These are phyloP conservation scores for Nothopassalora personata DNA, from an alignment of 2,329 filamentous ascomycete species.

Conservation along the genomic window DNA sequence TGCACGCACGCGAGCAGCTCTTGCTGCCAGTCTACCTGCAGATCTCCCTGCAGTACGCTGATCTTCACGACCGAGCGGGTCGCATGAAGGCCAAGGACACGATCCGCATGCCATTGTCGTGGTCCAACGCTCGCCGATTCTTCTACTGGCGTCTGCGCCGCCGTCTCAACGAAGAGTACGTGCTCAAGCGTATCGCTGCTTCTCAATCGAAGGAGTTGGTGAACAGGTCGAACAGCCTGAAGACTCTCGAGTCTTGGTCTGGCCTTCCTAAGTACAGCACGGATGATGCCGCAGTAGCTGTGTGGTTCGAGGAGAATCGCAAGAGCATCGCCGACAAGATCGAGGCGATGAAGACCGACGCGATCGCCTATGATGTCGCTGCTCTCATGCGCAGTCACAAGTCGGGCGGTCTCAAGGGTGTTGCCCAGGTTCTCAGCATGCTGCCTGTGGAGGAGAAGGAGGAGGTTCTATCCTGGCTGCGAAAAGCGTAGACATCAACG, in stretches of 20 bases:
- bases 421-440: slow-evolving; percentile 78
- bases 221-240: slow-evolving; percentile 52
- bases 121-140: slow-evolving; percentile 87
- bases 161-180: slow-evolving; percentile 93
- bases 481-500: slow-evolving; percentile 33
- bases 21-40: slow-evolving; percentile 90
- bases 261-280: slow-evolving; percentile 69
- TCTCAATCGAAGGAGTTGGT: slow-evolving; percentile 42
- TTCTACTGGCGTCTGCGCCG: slow-evolving; percentile 99
- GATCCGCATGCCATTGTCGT: slow-evolving; percentile 77
- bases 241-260: slow-evolving; percentile 77
- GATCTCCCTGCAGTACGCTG: slow-evolving; percentile 93
- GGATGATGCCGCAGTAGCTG: slow-evolving; percentile 76
- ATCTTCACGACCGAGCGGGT: slow-evolving; percentile 91
- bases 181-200: slow-evolving; percentile 76
- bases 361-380: slow-evolving; percentile 64
- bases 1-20: slow-evolving; percentile 77
- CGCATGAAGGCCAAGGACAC: slow-evolving; percentile 98
- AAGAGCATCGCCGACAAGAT: slow-evolving; percentile 78
- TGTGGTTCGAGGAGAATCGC: slow-evolving; percentile 95
- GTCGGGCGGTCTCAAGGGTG: slow-evolving; percentile 71
- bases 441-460: slow-evolving; percentile 87
- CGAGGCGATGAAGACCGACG: slow-evolving; percentile 73
- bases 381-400: slow-evolving; percentile 61
- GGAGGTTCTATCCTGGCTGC: slow-evolving; percentile 60